Evolutionary conservation across 2,329 filamentous ascomycete species (phyloP).

Genomic region (Colletotrichum sp.): DNA sequence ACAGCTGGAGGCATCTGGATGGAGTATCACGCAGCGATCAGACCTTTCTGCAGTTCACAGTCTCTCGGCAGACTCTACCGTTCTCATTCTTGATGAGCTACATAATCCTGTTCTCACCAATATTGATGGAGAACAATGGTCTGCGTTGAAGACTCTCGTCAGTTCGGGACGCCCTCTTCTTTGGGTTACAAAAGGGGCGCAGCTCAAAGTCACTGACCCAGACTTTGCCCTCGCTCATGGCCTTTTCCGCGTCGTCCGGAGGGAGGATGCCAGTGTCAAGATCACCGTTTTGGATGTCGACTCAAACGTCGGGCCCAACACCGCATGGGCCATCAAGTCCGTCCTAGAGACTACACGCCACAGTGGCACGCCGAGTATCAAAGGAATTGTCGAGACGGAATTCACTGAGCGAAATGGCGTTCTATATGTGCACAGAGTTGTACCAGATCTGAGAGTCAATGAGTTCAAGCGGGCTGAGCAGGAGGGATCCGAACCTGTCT

Average conservation of each 20-base stretch:
- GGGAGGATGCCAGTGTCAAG: background rate
- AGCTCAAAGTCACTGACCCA: constrained; percentile 25
- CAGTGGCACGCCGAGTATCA: background rate
- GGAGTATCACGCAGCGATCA: background rate
- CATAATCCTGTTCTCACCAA: constrained; percentile 1
- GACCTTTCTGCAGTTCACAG: no score
- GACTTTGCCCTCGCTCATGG: constrained; percentile 16
- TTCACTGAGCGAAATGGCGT: background rate
- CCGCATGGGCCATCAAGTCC: background rate
- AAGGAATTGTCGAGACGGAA: background rate
- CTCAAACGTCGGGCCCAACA: background rate
- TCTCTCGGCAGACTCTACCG: background rate
- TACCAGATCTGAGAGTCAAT: constrained; percentile 18
- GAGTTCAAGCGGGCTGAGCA: constrained; percentile 29
- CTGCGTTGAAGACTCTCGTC: constrained; percentile 25
- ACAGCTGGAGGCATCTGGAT: background rate
- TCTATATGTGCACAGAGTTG: background rate
- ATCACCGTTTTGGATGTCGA: constrained; percentile 2
- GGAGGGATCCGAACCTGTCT: constrained; percentile 13
- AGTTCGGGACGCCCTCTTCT: constrained; percentile 20
- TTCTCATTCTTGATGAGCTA: background rate
- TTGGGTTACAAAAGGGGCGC: constrained; percentile 31
- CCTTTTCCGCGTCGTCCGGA: background rate
- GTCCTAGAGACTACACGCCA: background rate
- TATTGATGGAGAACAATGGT: constrained; percentile 22